Evolutionary conservation across 2,329 filamentous ascomycete genomes (phyloP).

Genomic region (Scedosporium aurantiacum): DNA sequence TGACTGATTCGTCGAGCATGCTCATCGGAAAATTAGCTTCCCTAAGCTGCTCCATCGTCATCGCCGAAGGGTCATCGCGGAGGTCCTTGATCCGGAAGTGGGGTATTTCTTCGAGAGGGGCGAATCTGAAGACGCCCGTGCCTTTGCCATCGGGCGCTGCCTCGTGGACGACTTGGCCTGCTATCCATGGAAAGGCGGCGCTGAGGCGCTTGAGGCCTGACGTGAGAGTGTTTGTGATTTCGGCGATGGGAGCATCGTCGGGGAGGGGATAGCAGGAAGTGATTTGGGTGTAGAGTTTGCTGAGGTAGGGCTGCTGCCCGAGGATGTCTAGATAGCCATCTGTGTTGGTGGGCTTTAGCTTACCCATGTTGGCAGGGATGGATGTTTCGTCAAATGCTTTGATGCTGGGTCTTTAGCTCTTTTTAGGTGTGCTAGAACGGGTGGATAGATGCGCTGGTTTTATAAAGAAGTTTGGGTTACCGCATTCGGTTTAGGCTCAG

Average conservation of each 20-base stretch:
- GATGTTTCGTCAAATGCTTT: background rate
- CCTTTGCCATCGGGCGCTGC: conserved; percentile 5
- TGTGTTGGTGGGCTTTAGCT: background rate
- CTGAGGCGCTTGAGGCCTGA: conserved; percentile 25
- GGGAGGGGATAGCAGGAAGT: conserved; percentile 22
- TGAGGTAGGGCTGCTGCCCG: conserved; percentile 1
- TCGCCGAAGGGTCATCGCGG: conserved; percentile 16
- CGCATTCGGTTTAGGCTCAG: too few relatives aligned
- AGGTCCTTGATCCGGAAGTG: conserved; percentile 28
- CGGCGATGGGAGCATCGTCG: conserved; percentile 9
- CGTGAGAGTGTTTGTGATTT: conserved; percentile 16
- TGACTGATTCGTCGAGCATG: conserved; percentile 30
- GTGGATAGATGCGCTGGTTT: too few relatives aligned
- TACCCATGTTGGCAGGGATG: background rate
- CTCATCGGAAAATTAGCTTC: conserved; percentile 27
- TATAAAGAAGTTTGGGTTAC: too few relatives aligned
- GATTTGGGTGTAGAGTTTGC: conserved; percentile 31
- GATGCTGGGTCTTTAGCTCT: background rate
- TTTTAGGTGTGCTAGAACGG: background rate
- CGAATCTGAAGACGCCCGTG: conserved; percentile 23
- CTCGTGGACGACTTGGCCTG: conserved; percentile 27
- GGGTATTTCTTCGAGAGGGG: conserved; percentile 16
- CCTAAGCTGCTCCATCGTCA: conserved; percentile 23
- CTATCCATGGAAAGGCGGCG: conserved; percentile 29
- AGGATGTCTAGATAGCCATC: background rate